phyloP scores from a whole-genome alignment of 257 asterid species.

The Solanum okadae region DNA sequence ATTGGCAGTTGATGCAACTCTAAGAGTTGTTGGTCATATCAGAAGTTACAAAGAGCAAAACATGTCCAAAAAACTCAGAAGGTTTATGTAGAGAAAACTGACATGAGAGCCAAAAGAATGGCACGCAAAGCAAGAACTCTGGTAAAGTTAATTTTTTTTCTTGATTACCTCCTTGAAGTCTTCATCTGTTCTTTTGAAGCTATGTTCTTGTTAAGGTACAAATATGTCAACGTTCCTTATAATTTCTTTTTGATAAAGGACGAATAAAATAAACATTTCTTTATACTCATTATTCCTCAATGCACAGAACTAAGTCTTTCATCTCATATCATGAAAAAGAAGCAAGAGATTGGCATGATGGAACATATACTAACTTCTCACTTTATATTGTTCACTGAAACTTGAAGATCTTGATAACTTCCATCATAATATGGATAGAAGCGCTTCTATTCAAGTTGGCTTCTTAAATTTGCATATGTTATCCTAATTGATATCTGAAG shows the following conservation, averaged over 20 bases:
- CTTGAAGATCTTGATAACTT: neutral
- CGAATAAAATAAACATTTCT: neutral
- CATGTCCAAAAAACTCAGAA: constrained; percentile 51
- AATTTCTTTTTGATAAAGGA: neutral
- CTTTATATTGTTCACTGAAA: neutral
- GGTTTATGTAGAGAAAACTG: constrained; percentile 84
- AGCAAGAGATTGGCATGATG: neutral
- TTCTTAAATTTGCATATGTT: neutral
- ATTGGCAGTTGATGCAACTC: constrained; percentile 98
- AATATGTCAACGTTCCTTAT: neutral
- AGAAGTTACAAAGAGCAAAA: constrained; percentile 81
- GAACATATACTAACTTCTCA: neutral
- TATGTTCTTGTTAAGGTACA: constrained; percentile 2
- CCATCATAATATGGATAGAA: neutral
- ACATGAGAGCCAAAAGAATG: constrained; percentile 98
- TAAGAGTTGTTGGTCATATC: constrained; percentile 94
- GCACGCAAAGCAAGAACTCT: constrained; percentile 97
- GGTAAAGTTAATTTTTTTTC: constrained; percentile 33
- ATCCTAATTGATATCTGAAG: neutral
- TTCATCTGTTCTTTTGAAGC: neutral
- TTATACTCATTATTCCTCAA: neutral
- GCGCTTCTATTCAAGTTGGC: neutral
- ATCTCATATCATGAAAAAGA: neutral
- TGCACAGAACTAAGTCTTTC: neutral
- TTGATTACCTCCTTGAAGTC: neutral